Evolutionary conservation across 331 rosid species (phyloP).

Genomic region (Dryas integrifolia): DNA sequence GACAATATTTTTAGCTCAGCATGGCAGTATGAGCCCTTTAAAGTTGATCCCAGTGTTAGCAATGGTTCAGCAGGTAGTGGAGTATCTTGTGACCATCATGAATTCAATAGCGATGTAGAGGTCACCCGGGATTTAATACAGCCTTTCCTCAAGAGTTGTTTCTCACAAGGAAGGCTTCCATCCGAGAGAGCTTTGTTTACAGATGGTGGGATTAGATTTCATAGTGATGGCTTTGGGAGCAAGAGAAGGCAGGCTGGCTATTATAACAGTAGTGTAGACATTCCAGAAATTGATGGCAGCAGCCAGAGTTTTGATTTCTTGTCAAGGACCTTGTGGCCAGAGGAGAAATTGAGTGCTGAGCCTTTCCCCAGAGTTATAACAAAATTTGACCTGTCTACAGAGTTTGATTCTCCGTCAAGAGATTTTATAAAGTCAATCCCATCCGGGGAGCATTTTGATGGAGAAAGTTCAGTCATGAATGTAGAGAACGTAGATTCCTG

Average conservation of each 20-base stretch:
- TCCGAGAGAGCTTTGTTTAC: slow-evolving; percentile 40
- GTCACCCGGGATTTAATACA: slow-evolving; percentile 34
- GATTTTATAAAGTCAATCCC: slow-evolving; percentile 24
- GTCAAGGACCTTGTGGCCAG: slow-evolving; percentile 29
- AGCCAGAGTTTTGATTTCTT: slow-evolving; percentile 22
- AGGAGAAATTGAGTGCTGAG: slow-evolving; percentile 26
- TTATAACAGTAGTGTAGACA: slow-evolving; percentile 26
- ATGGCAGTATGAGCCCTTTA: slow-evolving; percentile 37
- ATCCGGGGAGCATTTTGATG: slow-evolving; percentile 23
- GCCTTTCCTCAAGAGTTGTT: slow-evolving; percentile 64
- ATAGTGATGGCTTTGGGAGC: slow-evolving; percentile 38
- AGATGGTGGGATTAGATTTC: slow-evolving; percentile 38
- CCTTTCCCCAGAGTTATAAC: slow-evolving; percentile 33
- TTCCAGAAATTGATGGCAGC: slow-evolving; percentile 23
- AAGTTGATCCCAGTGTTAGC: slow-evolving; percentile 29
- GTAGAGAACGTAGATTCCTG: slow-evolving; percentile 31
- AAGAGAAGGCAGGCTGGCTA: slow-evolving; percentile 33
- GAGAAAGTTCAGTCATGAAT: slow-evolving; percentile 37
- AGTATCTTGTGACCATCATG: slow-evolving; percentile 32
- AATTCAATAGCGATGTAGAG: slow-evolving; percentile 31
- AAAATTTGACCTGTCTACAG: slow-evolving; percentile 32
- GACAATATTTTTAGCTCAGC: slow-evolving; percentile 40
- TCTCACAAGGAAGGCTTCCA: slow-evolving; percentile 38
- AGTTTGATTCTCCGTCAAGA: slow-evolving; percentile 35
- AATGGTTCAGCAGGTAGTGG: slow-evolving; percentile 37